Evolutionary conservation across 805 yeast genomes (phyloP).

Genomic region (Barnettozyma vustinii): DNA sequence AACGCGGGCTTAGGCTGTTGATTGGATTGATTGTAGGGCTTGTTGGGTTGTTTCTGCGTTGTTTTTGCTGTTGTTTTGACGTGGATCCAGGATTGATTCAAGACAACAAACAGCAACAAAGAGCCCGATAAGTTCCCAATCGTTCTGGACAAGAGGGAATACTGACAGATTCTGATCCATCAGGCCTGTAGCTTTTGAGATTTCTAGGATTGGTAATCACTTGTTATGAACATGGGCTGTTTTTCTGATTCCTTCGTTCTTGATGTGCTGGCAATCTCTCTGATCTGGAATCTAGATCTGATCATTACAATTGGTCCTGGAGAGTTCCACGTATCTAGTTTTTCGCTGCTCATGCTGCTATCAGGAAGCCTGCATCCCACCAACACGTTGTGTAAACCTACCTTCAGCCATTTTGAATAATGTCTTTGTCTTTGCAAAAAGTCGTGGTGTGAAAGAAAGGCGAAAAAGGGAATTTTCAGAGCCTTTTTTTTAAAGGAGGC

Average conservation of each 20-base stretch:
- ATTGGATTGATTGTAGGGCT: constrained; percentile 19
- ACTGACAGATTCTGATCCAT: background rate
- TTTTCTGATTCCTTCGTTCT: background rate
- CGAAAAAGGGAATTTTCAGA: constrained; percentile 2
- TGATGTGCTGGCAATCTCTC: constrained; percentile 3
- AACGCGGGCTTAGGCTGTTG: background rate
- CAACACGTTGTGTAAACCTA: constrained; percentile 3
- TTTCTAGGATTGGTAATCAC: background rate
- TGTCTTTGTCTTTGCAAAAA: constrained; percentile 2
- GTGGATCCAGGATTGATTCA: background rate
- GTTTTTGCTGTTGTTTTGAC: background rate
- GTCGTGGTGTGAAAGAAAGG: constrained; percentile 5
- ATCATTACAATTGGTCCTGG: background rate
- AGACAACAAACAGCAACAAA: constrained; percentile 1
- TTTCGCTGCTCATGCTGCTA: background rate
- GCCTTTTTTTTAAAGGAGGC: constrained; percentile 9
- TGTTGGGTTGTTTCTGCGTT: constrained; percentile 26
- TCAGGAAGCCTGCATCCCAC: background rate
- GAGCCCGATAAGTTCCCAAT: background rate
- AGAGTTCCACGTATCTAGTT: background rate
- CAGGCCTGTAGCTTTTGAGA: background rate
- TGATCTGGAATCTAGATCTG: constrained; percentile 1
- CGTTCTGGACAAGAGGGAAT: background rate
- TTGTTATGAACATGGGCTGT: background rate
- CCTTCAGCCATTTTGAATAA: constrained; percentile 16